Evolutionary conservation across 495 filamentous ascomycete genomes (phyloP).

Genomic region (Xylaria scruposa): DNA sequence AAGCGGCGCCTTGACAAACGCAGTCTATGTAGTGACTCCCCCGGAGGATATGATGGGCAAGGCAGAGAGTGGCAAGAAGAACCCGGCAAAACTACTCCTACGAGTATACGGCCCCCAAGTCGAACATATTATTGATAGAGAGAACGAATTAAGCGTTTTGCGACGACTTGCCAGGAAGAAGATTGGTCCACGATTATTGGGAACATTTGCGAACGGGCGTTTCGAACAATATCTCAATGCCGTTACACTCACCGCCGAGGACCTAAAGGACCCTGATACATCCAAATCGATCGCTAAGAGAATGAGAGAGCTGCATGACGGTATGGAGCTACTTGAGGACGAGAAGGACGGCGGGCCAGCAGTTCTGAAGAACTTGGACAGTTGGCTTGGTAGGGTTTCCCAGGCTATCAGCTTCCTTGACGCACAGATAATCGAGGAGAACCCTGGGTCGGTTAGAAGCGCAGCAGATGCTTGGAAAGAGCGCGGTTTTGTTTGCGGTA

Average conservation of each 20-base stretch:
- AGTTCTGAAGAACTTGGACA: conserved; percentile 94
- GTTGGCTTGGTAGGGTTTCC: conserved; percentile 84
- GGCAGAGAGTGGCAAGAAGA: conserved; percentile 44
- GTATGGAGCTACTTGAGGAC: conserved; percentile 79
- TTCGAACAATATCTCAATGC: conserved; percentile 95
- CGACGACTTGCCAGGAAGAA: conserved; percentile 85
- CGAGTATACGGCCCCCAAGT: conserved; percentile 96
- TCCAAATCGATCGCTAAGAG: conserved; percentile 97
- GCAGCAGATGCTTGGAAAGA: conserved; percentile 64
- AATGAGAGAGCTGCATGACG: conserved; percentile 95
- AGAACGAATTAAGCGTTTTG: conserved; percentile 87
- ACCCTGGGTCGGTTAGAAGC: conserved; percentile 32
- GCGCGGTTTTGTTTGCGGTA: conserved; percentile 80
- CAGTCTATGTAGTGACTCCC: conserved; percentile 91
- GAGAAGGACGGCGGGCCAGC: conserved; percentile 81
- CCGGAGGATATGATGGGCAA: conserved; percentile 62
- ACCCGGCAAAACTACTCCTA: conserved; percentile 75
- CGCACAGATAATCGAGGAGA: conserved; percentile 56
- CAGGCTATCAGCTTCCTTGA: conserved; percentile 81
- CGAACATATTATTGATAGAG: conserved; percentile 92
- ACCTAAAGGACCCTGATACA: conserved; percentile 81
- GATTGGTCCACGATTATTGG: conserved; percentile 91
- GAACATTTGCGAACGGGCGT: conserved; percentile 93
- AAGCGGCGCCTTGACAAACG: conserved; percentile 94
- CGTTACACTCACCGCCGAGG: conserved; percentile 72